Evolutionary conservation across 495 filamentous ascomycete species (phyloP).

Genomic region (Gamarada debralockiae): DNA sequence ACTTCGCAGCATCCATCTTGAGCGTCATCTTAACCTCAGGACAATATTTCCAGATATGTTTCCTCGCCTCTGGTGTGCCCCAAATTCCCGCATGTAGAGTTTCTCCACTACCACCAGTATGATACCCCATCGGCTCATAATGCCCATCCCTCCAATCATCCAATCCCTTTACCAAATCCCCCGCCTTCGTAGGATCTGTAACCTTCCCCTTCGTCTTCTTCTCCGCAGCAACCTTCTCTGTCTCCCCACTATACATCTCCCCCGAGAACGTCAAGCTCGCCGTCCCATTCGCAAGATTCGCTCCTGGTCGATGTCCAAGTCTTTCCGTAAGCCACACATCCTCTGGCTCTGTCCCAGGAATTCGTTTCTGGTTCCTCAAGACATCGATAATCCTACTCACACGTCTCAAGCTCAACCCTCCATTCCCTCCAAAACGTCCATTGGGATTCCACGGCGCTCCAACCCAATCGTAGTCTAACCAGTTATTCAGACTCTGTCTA

Average conservation of each 20-base stretch:
- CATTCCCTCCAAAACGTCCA: conserved; percentile 42
- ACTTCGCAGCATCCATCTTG: conserved; percentile 41
- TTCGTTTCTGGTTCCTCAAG: conserved; percentile 36
- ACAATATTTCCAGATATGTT: conserved; percentile 47
- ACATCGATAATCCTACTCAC: conserved; percentile 43
- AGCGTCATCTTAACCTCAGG: conserved; percentile 51
- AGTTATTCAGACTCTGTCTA: conserved; percentile 39
- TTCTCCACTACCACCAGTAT: conserved; percentile 40
- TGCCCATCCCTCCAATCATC: conserved; percentile 42
- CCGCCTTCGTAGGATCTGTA: conserved; percentile 23
- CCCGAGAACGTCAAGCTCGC: conserved; percentile 39
- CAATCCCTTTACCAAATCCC: conserved; percentile 30
- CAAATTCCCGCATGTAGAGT: conserved; percentile 36
- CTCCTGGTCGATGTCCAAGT: conserved; percentile 35
- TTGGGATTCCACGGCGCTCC: conserved; percentile 45
- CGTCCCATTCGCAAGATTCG: conserved; percentile 41
- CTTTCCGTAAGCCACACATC: conserved; percentile 47
- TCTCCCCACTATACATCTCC: conserved; percentile 32
- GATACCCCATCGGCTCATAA: conserved; percentile 51
- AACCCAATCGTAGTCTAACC: conserved; percentile 48
- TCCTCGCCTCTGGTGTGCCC: conserved; percentile 34
- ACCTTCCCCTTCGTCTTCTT: conserved; percentile 10
- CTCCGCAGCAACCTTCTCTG: conserved; percentile 15
- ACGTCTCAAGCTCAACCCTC: conserved; percentile 42
- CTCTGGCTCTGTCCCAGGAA: conserved; percentile 35